Conservation (phyloP, 2,329 filamentous ascomycete species). For the Lasiodiplodia theobromae region DNA sequence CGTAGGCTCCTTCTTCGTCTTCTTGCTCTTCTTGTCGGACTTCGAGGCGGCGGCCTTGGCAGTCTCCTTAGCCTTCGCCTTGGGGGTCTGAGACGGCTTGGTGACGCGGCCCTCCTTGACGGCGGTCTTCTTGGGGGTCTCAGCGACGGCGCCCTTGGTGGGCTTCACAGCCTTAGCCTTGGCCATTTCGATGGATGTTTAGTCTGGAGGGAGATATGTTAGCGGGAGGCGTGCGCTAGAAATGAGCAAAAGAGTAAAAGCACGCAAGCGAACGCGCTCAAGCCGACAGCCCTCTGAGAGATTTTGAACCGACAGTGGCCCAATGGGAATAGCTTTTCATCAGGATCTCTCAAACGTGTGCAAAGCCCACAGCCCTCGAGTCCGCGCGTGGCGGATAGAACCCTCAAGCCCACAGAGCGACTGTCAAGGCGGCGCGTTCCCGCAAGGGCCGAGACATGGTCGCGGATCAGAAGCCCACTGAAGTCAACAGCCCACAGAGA, state of each 20-base stretch:
- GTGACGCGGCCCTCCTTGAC: conserved; percentile 72
- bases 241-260: neutral
- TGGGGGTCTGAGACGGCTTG: conserved; percentile 71
- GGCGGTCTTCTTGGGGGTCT: conserved; percentile 58
- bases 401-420: conserved; percentile 53
- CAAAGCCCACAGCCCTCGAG: conserved; percentile 54
- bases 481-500: conserved; percentile 48
- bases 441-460: conserved; percentile 57
- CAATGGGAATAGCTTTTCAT: conserved; percentile 29
- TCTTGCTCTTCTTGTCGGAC: conserved; percentile 57
- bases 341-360: conserved; percentile 47
- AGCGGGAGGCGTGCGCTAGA: neutral
- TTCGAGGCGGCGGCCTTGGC: conserved; percentile 60
- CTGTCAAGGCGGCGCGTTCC: conserved; percentile 59
- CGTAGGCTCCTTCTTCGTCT: conserved; percentile 56
- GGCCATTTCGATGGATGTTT: conserved; percentile 40
- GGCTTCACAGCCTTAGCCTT: conserved; percentile 42
- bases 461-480: conserved; percentile 41
- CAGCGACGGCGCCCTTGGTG: conserved; percentile 62
- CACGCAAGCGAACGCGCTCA: conserved; percentile 33
- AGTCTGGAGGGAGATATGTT: conserved; percentile 28
- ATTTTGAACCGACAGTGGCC: conserved; percentile 20
- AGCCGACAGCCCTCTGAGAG: conserved; percentile 28
- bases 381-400: conserved; percentile 46
- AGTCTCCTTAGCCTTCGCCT: conserved; percentile 71